Percentiles rank a stretch among this genome's conserved stretches.
Evolutionary conservation across 208 protist genomes (phyloP).

Genomic region (Trypanosoma theileri): DNA sequence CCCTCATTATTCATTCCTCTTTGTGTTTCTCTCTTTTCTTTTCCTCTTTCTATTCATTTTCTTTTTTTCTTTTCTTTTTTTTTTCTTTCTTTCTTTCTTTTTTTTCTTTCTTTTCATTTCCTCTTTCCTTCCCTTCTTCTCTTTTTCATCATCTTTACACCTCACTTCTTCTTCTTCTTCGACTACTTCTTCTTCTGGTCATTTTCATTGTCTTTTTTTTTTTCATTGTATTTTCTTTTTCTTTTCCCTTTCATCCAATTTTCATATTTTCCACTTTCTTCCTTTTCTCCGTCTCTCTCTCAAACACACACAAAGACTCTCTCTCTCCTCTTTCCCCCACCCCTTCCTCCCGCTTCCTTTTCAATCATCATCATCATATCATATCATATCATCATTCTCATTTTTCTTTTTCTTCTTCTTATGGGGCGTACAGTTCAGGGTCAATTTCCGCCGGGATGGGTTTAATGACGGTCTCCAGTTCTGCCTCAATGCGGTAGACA

Average conservation of each 20-base stretch:
- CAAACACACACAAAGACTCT: neutral
- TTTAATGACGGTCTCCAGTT: conserved; percentile 99
- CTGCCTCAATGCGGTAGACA: conserved; percentile 97
- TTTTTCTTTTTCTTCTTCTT: conserved; percentile 32
- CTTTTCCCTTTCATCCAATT: conserved; percentile 15
- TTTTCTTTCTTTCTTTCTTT: conserved; percentile 13
- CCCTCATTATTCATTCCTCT: neutral
- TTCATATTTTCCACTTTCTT: neutral
- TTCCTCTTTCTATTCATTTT: conserved; percentile 3
- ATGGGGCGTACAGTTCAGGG: conserved; percentile 92
- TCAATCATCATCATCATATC: neutral
- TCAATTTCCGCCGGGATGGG: conserved; percentile 97
- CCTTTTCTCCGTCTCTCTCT: neutral
- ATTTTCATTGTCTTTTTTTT: neutral
- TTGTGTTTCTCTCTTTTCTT: conserved; percentile 15
- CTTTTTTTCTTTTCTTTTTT: conserved; percentile 11
- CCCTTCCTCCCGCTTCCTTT: conserved; percentile 6
- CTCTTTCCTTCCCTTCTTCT: conserved; percentile 1
- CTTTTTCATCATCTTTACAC: conserved; percentile 13
- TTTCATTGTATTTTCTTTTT: conserved; percentile 14
- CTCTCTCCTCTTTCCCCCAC: neutral
- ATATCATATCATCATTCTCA: neutral
- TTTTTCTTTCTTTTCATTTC: conserved; percentile 10
- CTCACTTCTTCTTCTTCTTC: conserved; percentile 9
- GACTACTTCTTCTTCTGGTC: conserved; percentile 5